phyloP scores from a whole-genome alignment of 2,329 filamentous ascomycete species.

The Bipolaris zeicola region DNA sequence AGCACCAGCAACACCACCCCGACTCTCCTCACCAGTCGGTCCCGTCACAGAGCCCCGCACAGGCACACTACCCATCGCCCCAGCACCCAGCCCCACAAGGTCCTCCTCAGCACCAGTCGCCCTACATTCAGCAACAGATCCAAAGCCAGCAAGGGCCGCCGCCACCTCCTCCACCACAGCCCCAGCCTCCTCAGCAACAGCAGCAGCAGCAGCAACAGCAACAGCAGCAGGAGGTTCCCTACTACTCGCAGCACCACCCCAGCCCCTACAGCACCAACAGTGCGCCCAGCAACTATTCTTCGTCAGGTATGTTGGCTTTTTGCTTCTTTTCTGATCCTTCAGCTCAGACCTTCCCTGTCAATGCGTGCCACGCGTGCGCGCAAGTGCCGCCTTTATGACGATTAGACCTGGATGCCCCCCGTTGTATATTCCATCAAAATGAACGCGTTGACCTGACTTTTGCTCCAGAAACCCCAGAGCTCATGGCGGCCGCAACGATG shows the following conservation, averaged over 20 bases:
- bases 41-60: conserved; percentile 61
- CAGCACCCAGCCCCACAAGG: conserved; percentile 66
- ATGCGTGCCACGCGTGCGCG: conserved; percentile 15
- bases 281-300: conserved; percentile 81
- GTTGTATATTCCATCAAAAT: conserved; percentile 5
- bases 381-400: conserved; percentile 5
- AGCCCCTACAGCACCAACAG: conserved; percentile 84
- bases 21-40: conserved; percentile 67
- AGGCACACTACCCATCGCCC: conserved; percentile 69
- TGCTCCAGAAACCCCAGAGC: conserved; percentile 71
- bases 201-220: conserved; percentile 54
- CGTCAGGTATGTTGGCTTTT: conserved; percentile 58
- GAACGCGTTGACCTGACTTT: conserved; percentile 53
- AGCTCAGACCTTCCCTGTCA: conserved; percentile 11
- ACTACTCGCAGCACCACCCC: conserved; percentile 81
- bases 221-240: conserved; percentile 69
- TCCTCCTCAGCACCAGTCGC: conserved; percentile 57
- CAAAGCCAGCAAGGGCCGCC: conserved; percentile 66
- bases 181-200: conserved; percentile 48
- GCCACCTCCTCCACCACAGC: conserved; percentile 52
- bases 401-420: conserved; percentile 13
- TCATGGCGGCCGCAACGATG: conserved; percentile 71
- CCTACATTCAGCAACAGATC: conserved; percentile 71
- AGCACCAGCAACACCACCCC: conserved; percentile 58
- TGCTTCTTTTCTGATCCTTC: conserved; percentile 12